Conservation (phyloP, 768 basidiomycete species). For the Clitopilus hobsonii region DNA sequence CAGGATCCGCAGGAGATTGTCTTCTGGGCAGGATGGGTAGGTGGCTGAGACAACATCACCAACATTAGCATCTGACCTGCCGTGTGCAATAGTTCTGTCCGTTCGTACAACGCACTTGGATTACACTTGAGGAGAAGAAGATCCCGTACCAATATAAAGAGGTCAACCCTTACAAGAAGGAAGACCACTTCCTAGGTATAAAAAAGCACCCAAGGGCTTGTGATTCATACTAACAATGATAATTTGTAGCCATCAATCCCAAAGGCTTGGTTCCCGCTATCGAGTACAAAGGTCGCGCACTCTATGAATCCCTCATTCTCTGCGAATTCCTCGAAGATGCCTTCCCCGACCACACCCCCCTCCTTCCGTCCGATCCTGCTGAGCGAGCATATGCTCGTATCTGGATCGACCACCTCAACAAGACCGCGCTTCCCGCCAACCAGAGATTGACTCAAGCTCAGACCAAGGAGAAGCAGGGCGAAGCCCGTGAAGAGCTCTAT, state of each 20-base stretch:
- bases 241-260: constrained; percentile 47
- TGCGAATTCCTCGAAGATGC: constrained; percentile 67
- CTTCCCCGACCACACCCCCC: constrained; percentile 37
- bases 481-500: constrained; percentile 22
- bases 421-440: constrained; percentile 47
- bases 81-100: constrained; percentile 44
- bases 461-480: constrained; percentile 20
- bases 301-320: constrained; percentile 63
- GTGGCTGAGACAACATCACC: constrained; percentile 7
- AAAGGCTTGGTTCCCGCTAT: constrained; percentile 63
- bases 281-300: constrained; percentile 46
- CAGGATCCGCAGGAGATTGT: constrained; percentile 47
- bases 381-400: constrained; percentile 48
- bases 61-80: constrained; percentile 5
- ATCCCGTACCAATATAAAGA: constrained; percentile 68
- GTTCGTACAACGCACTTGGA: constrained; percentile 60
- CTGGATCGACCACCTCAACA: constrained; percentile 53
- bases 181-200: constrained; percentile 48
- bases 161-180: constrained; percentile 69
- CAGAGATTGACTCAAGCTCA: constrained; percentile 45
- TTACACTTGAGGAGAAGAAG: constrained; percentile 59
- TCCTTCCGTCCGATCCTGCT: constrained; percentile 50
- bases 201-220: neutral
- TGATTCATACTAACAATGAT: constrained; percentile 4
- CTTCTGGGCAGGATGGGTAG: constrained; percentile 59